These are phyloP conservation scores for Zea mays DNA, from an alignment of 176 grass and related monocot species.

Conservation along the genomic window Zm-B73-REFERENCE-NAM-5.0 NC_050101.1:35702001-35702500, in stretches of 20 bases:
- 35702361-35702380: conserved; percentile 77
- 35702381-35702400: conserved; percentile 74
- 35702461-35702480: neutral
- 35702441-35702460: neutral
- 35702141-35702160: conserved; percentile 13
- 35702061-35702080: neutral
- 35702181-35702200: conserved; percentile 87
- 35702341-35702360: conserved; percentile 88
- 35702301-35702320: conserved; percentile 89
- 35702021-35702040: conserved; percentile 35
- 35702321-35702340: conserved; percentile 88
- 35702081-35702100: neutral
- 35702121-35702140: too few species aligned
- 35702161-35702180: conserved; percentile 67
- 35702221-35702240: conserved; percentile 95
- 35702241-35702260: conserved; percentile 79
- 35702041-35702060: neutral
- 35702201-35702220: conserved; percentile 87
- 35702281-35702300: conserved; percentile 92
- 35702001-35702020: conserved; percentile 70
- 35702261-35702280: conserved; percentile 86
- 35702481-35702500: neutral
- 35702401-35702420: conserved; percentile 7
- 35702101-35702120: neutral
- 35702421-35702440: neutral